Conservation (phyloP, 495 filamentous ascomycete species). For the Penicillium antarcticum region DNA sequence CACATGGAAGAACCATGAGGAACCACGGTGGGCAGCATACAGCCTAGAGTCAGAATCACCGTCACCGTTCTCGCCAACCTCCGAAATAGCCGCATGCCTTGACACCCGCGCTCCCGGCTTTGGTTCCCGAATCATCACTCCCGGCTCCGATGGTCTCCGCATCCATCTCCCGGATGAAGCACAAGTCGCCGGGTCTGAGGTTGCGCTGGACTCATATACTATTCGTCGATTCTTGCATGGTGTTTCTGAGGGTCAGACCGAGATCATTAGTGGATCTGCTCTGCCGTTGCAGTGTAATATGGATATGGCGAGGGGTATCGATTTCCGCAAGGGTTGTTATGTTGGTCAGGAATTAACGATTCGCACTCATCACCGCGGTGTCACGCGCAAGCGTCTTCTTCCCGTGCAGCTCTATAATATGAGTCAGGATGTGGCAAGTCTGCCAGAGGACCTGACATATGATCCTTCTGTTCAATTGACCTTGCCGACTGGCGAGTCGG, state of each 20-base stretch:
- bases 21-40: slow-evolving; percentile 45
- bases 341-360: slow-evolving; percentile 96
- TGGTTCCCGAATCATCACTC: slow-evolving; percentile 56
- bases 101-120: slow-evolving; percentile 69
- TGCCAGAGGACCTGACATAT: slow-evolving; percentile 49
- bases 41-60: slow-evolving; percentile 35
- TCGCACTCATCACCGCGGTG: slow-evolving; percentile 86
- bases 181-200: slow-evolving; percentile 31
- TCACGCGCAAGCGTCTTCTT: slow-evolving; percentile 87
- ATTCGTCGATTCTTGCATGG: slow-evolving; percentile 73
- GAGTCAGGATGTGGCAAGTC: slow-evolving; percentile 25
- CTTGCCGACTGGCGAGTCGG: slow-evolving; percentile 31
- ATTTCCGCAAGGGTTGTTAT: slow-evolving; percentile 96
- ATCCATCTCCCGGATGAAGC: slow-evolving; percentile 34
- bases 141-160: slow-evolving; percentile 38
- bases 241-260: slow-evolving; percentile 76
- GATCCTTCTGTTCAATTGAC: slow-evolving; percentile 32
- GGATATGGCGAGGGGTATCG: slow-evolving; percentile 76
- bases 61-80: slow-evolving; percentile 22
- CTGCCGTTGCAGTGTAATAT: slow-evolving; percentile 82
- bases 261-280: slow-evolving; percentile 65
- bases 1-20: slow-evolving; percentile 55
- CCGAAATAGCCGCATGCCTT: slow-evolving; percentile 39
- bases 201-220: slow-evolving; percentile 50
- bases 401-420: slow-evolving; percentile 71